These are phyloP conservation scores for Trichosporon asahii DNA, from an alignment of 1,284 basidiomycete species.

Conservation along the genomic window DNA sequence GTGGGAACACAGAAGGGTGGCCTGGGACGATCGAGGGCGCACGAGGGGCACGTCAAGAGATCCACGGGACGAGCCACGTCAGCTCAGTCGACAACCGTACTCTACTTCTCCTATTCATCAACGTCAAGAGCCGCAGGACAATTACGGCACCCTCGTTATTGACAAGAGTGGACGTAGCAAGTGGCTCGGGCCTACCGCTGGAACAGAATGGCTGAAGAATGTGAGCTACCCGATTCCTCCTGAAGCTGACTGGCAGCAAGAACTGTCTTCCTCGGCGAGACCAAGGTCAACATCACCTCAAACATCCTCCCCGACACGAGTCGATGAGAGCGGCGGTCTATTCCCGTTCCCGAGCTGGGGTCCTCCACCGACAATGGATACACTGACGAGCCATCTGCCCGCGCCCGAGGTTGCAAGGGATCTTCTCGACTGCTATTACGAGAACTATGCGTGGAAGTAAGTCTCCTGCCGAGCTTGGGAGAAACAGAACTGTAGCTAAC, in stretches of 20 bases:
- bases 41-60: not conserved
- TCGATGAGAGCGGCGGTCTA: constrained; percentile 12
- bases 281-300: constrained; percentile 2
- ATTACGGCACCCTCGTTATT: constrained; percentile 40
- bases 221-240: constrained; percentile 16
- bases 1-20: not conserved
- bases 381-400: constrained; percentile 28
- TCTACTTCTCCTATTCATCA: not conserved
- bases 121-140: constrained; percentile 19
- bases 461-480: constrained; percentile 10
- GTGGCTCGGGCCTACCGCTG: constrained; percentile 40
- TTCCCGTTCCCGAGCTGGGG: constrained; percentile 24
- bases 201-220: constrained; percentile 43
- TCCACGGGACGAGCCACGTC: not conserved
- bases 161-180: constrained; percentile 34
- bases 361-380: constrained; percentile 21
- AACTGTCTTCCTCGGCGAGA: not conserved
- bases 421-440: constrained; percentile 36
- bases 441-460: constrained; percentile 39
- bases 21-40: not conserved
- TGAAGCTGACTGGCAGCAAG: constrained; percentile 17
- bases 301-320: not conserved
- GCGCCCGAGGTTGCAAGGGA: constrained; percentile 31
- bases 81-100: not conserved
- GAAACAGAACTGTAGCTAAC: not conserved